phyloP scores from a whole-genome alignment of 768 basidiomycete species.

The Serendipita indica region DNA sequence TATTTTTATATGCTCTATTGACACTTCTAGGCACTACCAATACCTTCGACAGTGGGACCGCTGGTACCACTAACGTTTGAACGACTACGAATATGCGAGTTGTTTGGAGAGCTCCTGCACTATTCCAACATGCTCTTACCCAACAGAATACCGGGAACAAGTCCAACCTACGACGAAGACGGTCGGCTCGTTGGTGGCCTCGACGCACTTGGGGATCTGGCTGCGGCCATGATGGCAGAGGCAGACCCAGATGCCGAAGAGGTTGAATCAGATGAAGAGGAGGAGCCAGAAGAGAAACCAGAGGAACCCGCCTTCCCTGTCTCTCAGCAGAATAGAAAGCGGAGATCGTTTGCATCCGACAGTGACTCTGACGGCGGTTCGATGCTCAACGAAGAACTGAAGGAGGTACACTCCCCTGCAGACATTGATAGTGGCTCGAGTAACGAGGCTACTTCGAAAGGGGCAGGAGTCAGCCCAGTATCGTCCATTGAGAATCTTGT shows the following conservation, averaged over 20 bases:
- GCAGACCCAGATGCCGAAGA: conserved; percentile 43
- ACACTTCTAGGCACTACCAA: conserved; percentile 40
- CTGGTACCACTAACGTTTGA: conserved; percentile 81
- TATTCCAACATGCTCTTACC: conserved; percentile 96
- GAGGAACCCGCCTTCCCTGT: conserved; percentile 29
- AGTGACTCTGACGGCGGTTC: conserved; percentile 5
- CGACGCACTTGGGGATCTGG: conserved; percentile 68
- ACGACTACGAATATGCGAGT: conserved; percentile 88
- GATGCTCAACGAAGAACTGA: neutral
- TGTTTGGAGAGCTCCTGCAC: conserved; percentile 92
- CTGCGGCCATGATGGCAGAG: conserved; percentile 59
- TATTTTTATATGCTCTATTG: conserved; percentile 8
- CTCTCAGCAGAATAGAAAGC: conserved; percentile 18
- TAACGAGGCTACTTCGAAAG: neutral
- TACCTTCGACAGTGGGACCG: conserved; percentile 58
- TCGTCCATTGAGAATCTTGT: conserved; percentile 2
- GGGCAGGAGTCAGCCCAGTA: neutral
- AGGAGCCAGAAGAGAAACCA: conserved; percentile 50
- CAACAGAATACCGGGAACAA: conserved; percentile 59
- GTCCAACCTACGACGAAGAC: conserved; percentile 60
- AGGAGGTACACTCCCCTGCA: neutral
- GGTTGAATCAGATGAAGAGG: conserved; percentile 37
- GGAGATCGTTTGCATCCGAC: conserved; percentile 5
- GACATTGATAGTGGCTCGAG: neutral
- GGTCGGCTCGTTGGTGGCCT: conserved; percentile 84